A percentile compares a stretch with the other conserved stretches of the same genome.
Evolutionary conservation across 495 filamentous ascomycete species (phyloP).

Genomic region (Tetracladium setigerum): DNA sequence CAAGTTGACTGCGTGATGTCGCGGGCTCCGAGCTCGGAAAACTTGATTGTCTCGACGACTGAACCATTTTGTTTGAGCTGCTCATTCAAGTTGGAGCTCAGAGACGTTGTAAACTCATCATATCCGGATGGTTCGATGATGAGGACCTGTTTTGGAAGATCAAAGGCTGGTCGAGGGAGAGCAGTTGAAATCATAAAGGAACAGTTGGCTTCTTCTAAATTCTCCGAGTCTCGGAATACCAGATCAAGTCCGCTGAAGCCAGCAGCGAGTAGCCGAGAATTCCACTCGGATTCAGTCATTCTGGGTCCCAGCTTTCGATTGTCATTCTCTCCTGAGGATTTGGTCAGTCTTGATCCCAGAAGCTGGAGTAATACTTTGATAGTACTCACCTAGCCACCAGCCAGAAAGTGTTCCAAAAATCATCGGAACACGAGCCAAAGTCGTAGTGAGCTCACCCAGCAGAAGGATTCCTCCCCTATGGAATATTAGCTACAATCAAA

Average conservation of each 20-base stretch:
- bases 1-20: background rate
- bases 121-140: no score
- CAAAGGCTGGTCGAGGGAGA: no score
- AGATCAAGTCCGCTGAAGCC: constrained; percentile 22
- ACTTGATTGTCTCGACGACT: no score
- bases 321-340: no score
- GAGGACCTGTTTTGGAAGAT: no score
- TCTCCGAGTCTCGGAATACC: constrained; percentile 3
- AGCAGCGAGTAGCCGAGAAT: background rate
- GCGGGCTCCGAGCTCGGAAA: background rate
- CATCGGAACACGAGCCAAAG: constrained; percentile 26
- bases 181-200: no score
- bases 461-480: constrained; percentile 9
- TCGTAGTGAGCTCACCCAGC: constrained; percentile 19
- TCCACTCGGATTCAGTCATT: constrained; percentile 29
- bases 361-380: no score
- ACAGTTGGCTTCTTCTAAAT: no score
- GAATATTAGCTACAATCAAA: background rate
- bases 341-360: no score
- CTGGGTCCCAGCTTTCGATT: constrained; percentile 23
- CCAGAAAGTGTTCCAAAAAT: constrained; percentile 37
- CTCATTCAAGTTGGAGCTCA: no score
- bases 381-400: constrained; percentile 41
- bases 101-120: no score
- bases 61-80: no score